These are phyloP conservation scores for Porphyra umbilicalis DNA, from an alignment of 31 red algal genomes.

Conservation along the genomic window DNA sequence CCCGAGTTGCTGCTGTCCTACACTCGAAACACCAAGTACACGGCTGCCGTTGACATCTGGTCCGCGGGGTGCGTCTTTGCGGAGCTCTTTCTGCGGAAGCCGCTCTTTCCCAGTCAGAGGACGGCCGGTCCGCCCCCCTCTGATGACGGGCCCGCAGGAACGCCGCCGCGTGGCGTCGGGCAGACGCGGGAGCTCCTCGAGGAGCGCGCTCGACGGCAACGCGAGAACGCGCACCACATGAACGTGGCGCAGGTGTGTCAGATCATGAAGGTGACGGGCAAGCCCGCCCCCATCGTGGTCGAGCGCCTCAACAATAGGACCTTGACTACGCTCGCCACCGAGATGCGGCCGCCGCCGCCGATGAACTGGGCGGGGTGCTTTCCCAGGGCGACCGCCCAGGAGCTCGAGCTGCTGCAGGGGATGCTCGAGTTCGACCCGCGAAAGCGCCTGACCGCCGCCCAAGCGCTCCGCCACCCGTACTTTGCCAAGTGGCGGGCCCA, in stretches of 20 bases:
- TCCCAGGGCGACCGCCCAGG: no score
- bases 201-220: no score
- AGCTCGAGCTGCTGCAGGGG: constrained; percentile 26
- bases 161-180: no score
- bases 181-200: no score
- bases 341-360: no score
- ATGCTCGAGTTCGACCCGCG: constrained; percentile 72
- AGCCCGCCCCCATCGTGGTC: constrained; percentile 44
- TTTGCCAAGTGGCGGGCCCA: no score
- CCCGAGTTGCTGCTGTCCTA: constrained; percentile 79
- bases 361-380: no score
- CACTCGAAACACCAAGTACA: constrained; percentile 51
- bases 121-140: no score
- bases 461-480: constrained; percentile 68
- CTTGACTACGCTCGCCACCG: no score
- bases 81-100: constrained; percentile 63
- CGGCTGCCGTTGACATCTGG: constrained; percentile 78
- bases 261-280: constrained; percentile 82
- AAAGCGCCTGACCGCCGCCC: constrained; percentile 54
- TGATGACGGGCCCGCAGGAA: no score
- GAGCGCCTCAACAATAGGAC: no score
- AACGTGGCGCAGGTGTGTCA: constrained; percentile 70
- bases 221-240: no score
- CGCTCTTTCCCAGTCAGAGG: constrained; percentile 53
- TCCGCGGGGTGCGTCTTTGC: constrained; percentile 84